Evolutionary conservation across 1,284 basidiomycete genomes (phyloP), one percentile per base, ranked within the genome.

Genomic region (Xerocomus amazonicus): DNA sequence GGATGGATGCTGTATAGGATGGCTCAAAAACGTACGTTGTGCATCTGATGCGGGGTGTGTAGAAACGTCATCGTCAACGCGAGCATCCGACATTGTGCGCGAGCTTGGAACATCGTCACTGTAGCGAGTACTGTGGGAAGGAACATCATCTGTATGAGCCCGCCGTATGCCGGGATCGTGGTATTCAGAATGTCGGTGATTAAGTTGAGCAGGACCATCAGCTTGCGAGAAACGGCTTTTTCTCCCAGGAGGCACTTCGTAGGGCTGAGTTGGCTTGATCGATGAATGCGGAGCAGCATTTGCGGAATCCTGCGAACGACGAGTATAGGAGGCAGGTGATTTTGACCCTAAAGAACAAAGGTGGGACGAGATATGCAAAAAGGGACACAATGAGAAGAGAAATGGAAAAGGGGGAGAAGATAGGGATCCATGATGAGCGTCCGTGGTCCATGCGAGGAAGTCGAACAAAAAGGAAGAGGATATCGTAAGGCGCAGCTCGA

Each of bases 311-410:
- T 63, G 65, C 43, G 55, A 50, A 45, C 64, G 59, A 48, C 63
- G 65, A 48, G 55, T 46, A 45, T 65, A 55, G 40, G 55, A 63
- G 27, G 53, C 33, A 8, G 76, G 73, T 35, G 79, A 79, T 61
- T 76, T 75, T 57, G 70, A 71, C 70, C 82, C 81, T 84, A 75
- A 72, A 73, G 66, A 74, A 69, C 58, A 73, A 74, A 62, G 59
- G 66, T 59, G 67, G 66, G 61, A 63, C 58, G 62, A 59, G 56
- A 62, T 51, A 62, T 56, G 58, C 55, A 66, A 70, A 69, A 66
- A 61, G 62, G 56, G 59, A 19, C 52, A 59, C 48, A 63, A 59
- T 72, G 59, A 68, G 65, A 65, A 63, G 58, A 45, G 41, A 56
- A 60, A 45, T 44, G 59, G 47, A 12, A 51, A 64, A 67, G 53